A percentile compares a stretch with the other conserved stretches of the same genome.
Evolutionary conservation across 2,329 filamentous ascomycete species (phyloP).

Genomic region (Aspergillus pseudonomiae): DNA sequence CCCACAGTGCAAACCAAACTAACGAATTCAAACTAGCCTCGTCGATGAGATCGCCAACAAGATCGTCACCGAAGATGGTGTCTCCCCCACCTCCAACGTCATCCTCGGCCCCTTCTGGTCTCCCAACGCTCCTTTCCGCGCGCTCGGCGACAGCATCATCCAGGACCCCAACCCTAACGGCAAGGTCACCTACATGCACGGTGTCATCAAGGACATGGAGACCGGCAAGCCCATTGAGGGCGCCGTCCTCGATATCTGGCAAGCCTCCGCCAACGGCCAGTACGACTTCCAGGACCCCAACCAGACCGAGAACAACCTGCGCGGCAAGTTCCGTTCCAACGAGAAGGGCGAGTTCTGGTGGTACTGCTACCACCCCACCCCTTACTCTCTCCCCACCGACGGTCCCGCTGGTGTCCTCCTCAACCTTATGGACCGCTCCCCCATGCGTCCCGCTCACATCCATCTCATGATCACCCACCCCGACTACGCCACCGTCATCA

Average conservation of each 20-base stretch:
- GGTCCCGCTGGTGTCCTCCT: conserved; percentile 60
- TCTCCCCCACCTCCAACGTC: conserved; percentile 70
- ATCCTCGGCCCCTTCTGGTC: conserved; percentile 81
- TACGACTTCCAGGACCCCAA: conserved; percentile 77
- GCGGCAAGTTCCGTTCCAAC: conserved; percentile 74
- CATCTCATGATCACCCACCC: conserved; percentile 61
- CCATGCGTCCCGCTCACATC: conserved; percentile 65
- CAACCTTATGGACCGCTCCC: conserved; percentile 58
- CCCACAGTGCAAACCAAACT: not conserved
- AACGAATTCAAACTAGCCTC: conserved; percentile 52
- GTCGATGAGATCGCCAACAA: conserved; percentile 80
- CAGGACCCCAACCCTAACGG: conserved; percentile 62
- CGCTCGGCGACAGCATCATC: conserved; percentile 68
- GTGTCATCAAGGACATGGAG: conserved; percentile 64
- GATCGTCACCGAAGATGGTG: conserved; percentile 61
- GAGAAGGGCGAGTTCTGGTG: conserved; percentile 67
- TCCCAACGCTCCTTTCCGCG: conserved; percentile 72
- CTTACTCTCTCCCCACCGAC: conserved; percentile 71
- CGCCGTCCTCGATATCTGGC: conserved; percentile 78
- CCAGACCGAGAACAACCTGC: conserved; percentile 73
- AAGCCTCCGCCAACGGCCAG: conserved; percentile 73
- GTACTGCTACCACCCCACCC: conserved; percentile 77
- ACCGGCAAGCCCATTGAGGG: conserved; percentile 67
- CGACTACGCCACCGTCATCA: conserved; percentile 60
- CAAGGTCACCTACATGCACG: conserved; percentile 68